These are phyloP conservation scores for Gentiana macrophylla DNA, from an alignment of 257 asterid species.

Conservation along the genomic window DNA sequence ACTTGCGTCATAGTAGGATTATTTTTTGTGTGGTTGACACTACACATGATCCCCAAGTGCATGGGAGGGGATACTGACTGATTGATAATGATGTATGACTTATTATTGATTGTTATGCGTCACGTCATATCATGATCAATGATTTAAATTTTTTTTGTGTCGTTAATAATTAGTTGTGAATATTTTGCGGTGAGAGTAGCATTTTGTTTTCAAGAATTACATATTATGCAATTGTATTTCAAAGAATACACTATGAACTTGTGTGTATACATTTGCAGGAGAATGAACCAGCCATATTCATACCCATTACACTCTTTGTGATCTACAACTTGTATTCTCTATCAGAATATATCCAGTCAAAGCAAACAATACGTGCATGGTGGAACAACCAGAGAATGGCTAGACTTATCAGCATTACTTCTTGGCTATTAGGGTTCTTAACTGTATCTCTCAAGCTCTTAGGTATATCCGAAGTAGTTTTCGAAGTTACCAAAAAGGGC, in stretches of 20 bases:
- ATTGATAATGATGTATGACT: too few species aligned
- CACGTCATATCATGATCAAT: too few species aligned
- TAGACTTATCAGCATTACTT: conserved; percentile 13
- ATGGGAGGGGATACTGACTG: too few species aligned
- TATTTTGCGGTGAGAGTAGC: too few species aligned
- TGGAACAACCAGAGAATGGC: conserved; percentile 28
- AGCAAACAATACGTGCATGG: conserved; percentile 22
- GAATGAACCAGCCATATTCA: conserved; percentile 16
- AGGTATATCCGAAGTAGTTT: conserved; percentile 15
- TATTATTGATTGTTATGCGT: too few species aligned
- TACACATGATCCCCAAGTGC: too few species aligned
- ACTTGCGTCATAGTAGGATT: too few species aligned
- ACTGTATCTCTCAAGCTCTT: conserved; percentile 12
- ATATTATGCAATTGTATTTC: too few species aligned
- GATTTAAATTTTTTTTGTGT: too few species aligned
- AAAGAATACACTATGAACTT: too few species aligned
- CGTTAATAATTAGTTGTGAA: too few species aligned
- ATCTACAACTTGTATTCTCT: conserved; percentile 18
- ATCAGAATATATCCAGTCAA: conserved; percentile 15
- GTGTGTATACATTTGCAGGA: conserved; percentile 12
- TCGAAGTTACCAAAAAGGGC: conserved; percentile 30
- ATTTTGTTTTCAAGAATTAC: not conserved
- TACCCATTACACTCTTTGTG: conserved; percentile 12
- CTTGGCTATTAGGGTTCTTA: conserved; percentile 25
- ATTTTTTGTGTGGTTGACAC: too few species aligned